phyloP scores from a whole-genome alignment of 495 filamentous ascomycete species.

The Neurospora sp. region DNA sequence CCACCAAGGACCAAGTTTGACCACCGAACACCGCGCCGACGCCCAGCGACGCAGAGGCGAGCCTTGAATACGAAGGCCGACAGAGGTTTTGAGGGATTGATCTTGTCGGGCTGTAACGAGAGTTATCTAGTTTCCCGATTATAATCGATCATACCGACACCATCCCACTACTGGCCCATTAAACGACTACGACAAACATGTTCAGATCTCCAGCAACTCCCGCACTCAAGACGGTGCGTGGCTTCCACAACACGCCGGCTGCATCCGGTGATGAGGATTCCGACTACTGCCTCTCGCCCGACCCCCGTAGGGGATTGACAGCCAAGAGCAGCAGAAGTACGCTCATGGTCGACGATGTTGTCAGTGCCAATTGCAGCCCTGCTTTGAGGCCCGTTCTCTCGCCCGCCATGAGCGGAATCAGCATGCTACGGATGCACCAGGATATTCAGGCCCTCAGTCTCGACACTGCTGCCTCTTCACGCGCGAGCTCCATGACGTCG shows the following conservation, averaged over 20 bases:
- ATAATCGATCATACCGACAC: neutral
- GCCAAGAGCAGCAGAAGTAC: conserved; percentile 16
- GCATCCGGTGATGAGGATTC: conserved; percentile 79
- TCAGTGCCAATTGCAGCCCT: conserved; percentile 52
- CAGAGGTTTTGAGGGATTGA: conserved; percentile 1
- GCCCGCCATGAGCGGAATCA: conserved; percentile 54
- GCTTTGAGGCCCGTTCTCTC: conserved; percentile 48
- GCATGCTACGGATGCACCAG: conserved; percentile 65
- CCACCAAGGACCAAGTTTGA: conserved; percentile 28
- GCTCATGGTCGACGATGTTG: conserved; percentile 39
- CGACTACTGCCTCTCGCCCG: conserved; percentile 43
- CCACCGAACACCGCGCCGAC: conserved; percentile 35
- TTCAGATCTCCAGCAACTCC: conserved; percentile 36
- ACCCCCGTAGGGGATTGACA: conserved; percentile 23
- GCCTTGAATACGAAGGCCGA: conserved; percentile 28
- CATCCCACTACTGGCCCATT: neutral
- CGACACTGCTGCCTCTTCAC: conserved; percentile 31
- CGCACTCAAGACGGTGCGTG: conserved; percentile 63
- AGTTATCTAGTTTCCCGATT: neutral
- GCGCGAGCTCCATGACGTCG: conserved; percentile 34
- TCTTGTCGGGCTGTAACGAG: neutral
- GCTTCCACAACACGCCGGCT: conserved; percentile 64
- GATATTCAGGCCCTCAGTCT: conserved; percentile 50
- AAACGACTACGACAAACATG: neutral
- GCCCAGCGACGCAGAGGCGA: conserved; percentile 41